These are phyloP conservation scores for Thozetella sp. DNA, from an alignment of 495 filamentous ascomycete genomes.

Conservation along the genomic window DNA sequence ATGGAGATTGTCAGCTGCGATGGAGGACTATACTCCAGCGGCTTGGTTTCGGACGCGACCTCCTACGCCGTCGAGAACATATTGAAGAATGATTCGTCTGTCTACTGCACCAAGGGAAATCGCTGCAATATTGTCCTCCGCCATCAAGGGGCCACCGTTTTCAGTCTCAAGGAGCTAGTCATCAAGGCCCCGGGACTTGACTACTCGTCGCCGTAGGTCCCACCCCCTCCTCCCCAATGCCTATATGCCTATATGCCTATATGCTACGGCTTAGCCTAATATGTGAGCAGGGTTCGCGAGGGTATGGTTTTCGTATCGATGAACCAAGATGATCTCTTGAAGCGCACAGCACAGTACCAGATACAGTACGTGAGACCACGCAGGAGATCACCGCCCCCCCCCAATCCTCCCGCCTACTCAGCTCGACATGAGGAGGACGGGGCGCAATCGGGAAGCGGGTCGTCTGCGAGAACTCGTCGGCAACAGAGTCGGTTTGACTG, in stretches of 20 bases:
- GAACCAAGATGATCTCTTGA: slow-evolving; percentile 73
- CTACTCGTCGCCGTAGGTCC: slow-evolving; percentile 82
- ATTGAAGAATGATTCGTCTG: slow-evolving; percentile 75
- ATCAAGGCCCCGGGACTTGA: slow-evolving; percentile 84
- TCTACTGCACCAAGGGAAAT: slow-evolving; percentile 85
- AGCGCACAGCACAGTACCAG: slow-evolving; percentile 73
- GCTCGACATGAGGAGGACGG: slow-evolving; percentile 48
- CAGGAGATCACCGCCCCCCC: slow-evolving; percentile 10
- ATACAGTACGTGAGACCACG: slow-evolving; percentile 61
- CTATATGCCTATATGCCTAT: too few relatives aligned
- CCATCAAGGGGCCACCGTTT: slow-evolving; percentile 77
- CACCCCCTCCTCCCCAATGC: slow-evolving; percentile 6
- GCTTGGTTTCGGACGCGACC: slow-evolving; percentile 40
- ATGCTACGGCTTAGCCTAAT: slow-evolving; percentile 18
- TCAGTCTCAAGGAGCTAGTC: slow-evolving; percentile 79
- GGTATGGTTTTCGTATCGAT: slow-evolving; percentile 93
- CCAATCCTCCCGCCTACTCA: slow-evolving; percentile 39
- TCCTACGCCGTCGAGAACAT: slow-evolving; percentile 79
- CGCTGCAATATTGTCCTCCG: slow-evolving; percentile 83
- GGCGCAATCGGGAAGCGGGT: slow-evolving; percentile 29
- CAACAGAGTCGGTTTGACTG: slow-evolving; percentile 31
- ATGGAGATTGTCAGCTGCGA: slow-evolving; percentile 92
- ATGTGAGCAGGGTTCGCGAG: slow-evolving; percentile 72
- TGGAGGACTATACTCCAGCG: slow-evolving; percentile 66
- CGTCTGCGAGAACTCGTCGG: slow-evolving; percentile 30